A percentile compares a stretch with the other conserved stretches of the same genome.
These are phyloP conservation scores for Mycena epipterygia DNA, from an alignment of 768 basidiomycete species.

Conservation along the genomic window DNA sequence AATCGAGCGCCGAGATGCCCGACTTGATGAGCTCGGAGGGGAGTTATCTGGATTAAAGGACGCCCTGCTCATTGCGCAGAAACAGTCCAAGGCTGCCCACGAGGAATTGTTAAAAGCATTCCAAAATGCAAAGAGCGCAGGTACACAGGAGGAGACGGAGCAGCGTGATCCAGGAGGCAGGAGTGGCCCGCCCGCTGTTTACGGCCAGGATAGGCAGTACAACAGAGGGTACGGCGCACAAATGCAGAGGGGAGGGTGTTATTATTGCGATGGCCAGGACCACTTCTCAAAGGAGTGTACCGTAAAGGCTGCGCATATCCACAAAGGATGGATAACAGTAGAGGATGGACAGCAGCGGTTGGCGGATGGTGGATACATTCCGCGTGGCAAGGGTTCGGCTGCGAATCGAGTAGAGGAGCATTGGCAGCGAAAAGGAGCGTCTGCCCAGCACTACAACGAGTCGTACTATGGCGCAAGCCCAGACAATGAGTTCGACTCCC, in stretches of 20 bases:
- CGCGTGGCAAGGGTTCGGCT: background rate
- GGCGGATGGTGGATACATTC: conserved; percentile 14
- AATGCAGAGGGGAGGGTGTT: background rate
- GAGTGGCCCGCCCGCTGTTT: background rate
- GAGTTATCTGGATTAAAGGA: conserved; percentile 15
- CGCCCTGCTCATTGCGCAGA: conserved; percentile 14
- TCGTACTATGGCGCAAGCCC: background rate
- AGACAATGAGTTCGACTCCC: conserved; percentile 18
- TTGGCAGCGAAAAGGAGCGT: conserved; percentile 20
- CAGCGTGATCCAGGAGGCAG: background rate
- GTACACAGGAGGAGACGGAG: conserved; percentile 4
- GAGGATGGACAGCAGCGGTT: conserved; percentile 9
- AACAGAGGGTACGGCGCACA: background rate
- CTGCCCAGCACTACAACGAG: conserved; percentile 12
- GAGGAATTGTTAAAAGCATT: too few relatives aligned
- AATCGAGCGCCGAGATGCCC: conserved; percentile 11
- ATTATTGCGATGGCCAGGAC: conserved; percentile 19
- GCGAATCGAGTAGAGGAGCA: conserved; percentile 20
- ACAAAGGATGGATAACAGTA: too few relatives aligned
- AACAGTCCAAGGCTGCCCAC: too few relatives aligned
- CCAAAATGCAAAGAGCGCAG: background rate
- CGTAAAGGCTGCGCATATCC: background rate
- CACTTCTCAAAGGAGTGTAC: conserved; percentile 13
- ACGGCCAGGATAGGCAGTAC: conserved; percentile 3
- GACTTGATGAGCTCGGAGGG: conserved; percentile 9